Evolutionary conservation across 2,329 filamentous ascomycete species (phyloP).

Genomic region (Pezicula carpinea): DNA sequence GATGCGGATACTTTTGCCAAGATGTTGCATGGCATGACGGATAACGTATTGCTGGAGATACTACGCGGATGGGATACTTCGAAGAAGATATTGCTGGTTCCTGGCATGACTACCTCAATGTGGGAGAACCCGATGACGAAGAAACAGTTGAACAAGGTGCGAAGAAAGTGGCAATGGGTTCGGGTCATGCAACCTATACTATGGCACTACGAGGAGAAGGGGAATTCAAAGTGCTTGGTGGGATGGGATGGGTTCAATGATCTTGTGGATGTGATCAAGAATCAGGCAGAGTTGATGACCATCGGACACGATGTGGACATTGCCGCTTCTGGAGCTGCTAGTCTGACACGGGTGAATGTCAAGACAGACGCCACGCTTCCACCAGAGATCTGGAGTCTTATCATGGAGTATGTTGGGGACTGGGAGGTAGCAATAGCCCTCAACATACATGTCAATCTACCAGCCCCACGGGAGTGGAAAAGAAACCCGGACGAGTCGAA

Average conservation of each 20-base stretch:
- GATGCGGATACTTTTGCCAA: constrained; percentile 80
- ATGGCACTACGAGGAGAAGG: constrained; percentile 68
- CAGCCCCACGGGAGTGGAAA: constrained; percentile 68
- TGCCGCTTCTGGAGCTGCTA: constrained; percentile 29
- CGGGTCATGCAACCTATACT: constrained; percentile 75
- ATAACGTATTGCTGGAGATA: constrained; percentile 75
- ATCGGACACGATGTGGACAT: constrained; percentile 62
- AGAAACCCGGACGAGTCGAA: constrained; percentile 54
- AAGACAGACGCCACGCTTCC: constrained; percentile 52
- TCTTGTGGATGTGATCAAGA: constrained; percentile 69
- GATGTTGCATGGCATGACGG: constrained; percentile 81
- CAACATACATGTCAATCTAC: constrained; percentile 73
- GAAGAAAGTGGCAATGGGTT: constrained; percentile 83
- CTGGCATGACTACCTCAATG: constrained; percentile 83
- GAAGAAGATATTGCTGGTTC: constrained; percentile 80
- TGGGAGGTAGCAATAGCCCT: constrained; percentile 87
- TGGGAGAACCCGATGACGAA: constrained; percentile 89
- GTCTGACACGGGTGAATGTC: constrained; percentile 38
- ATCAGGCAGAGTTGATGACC: constrained; percentile 70
- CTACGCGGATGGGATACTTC: constrained; percentile 81
- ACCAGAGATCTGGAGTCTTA: constrained; percentile 83
- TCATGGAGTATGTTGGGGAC: constrained; percentile 78
- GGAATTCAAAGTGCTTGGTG: constrained; percentile 46
- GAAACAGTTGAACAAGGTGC: constrained; percentile 79
- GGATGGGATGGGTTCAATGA: constrained; percentile 65